Conservation (phyloP, 2,329 filamentous ascomycete genomes). For the Neofusicoccum sp. region DNA sequence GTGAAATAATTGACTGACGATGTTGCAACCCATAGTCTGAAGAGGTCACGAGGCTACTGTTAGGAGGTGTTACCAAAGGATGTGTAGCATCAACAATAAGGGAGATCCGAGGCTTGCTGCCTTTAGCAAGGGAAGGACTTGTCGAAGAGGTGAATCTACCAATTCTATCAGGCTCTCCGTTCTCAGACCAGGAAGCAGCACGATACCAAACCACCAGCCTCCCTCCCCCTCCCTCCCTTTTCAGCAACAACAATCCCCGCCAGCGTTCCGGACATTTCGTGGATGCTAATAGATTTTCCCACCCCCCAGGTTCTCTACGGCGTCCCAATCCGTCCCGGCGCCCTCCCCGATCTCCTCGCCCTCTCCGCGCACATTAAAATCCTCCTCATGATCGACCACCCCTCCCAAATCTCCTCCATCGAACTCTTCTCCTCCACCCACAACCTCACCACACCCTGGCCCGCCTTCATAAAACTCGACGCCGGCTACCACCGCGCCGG, state of each 20-base stretch:
- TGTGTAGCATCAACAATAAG: slow-evolving; percentile 12
- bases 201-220: too few species aligned
- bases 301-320: slow-evolving; percentile 18
- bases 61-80: neutral
- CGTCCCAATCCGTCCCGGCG: slow-evolving; percentile 9
- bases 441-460: neutral
- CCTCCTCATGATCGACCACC: slow-evolving; percentile 17
- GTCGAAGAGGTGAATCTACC: too few species aligned
- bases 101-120: slow-evolving; percentile 15
- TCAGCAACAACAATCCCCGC: too few species aligned
- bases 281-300: too few species aligned
- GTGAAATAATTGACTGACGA: too few species aligned
- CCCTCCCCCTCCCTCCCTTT: too few species aligned
- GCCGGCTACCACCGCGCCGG: slow-evolving; percentile 15
- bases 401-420: slow-evolving; percentile 11
- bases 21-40: neutral
- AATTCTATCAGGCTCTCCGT: too few species aligned
- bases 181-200: too few species aligned
- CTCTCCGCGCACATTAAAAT: slow-evolving; percentile 2
- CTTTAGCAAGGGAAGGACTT: neutral
- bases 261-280: too few species aligned
- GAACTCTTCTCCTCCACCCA: neutral
- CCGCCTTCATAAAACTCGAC: slow-evolving; percentile 17
- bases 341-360: neutral
- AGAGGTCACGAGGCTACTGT: slow-evolving; percentile 14